Conservation (phyloP, 257 asterid genomes). For the Phtheirospermum japonicum region DNA sequence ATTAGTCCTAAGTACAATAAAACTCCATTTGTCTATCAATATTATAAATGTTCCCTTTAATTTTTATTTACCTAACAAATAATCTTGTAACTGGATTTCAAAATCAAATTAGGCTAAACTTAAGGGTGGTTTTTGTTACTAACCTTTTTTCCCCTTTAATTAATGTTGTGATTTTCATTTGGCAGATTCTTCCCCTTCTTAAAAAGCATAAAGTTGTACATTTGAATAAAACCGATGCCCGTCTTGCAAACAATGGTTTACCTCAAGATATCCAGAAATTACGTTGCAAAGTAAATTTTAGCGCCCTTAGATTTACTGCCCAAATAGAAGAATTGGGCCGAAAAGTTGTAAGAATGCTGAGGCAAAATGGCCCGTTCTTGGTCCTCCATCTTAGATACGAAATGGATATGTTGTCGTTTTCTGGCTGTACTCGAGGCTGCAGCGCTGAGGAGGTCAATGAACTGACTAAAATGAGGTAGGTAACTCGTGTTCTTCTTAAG, state of each 20-base stretch:
- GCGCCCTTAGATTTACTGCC: constrained; percentile 44
- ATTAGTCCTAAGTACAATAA: no score
- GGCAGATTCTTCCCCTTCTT: constrained; percentile 58
- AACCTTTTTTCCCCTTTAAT: not conserved
- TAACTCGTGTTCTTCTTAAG: constrained; percentile 11
- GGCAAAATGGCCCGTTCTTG: constrained; percentile 43
- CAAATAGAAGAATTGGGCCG: constrained; percentile 49
- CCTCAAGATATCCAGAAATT: constrained; percentile 49
- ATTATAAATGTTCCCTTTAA: no score
- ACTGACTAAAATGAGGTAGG: constrained; percentile 52
- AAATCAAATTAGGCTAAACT: not conserved
- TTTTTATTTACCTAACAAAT: no score
- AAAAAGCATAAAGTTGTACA: constrained; percentile 48
- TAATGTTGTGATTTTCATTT: not conserved
- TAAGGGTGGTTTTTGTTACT: not conserved
- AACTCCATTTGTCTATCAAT: no score
- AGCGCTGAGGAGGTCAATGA: constrained; percentile 39
- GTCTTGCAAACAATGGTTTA: constrained; percentile 51
- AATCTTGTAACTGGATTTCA: not conserved
- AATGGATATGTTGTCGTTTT: constrained; percentile 61
- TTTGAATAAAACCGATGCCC: constrained; percentile 54
- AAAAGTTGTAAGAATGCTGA: constrained; percentile 39
- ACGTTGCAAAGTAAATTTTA: constrained; percentile 48
- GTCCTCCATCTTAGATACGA: constrained; percentile 60
- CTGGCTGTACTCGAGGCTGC: constrained; percentile 58